Conservation (phyloP, 805 yeast genomes). For the Nakazawaea holstii region DNA sequence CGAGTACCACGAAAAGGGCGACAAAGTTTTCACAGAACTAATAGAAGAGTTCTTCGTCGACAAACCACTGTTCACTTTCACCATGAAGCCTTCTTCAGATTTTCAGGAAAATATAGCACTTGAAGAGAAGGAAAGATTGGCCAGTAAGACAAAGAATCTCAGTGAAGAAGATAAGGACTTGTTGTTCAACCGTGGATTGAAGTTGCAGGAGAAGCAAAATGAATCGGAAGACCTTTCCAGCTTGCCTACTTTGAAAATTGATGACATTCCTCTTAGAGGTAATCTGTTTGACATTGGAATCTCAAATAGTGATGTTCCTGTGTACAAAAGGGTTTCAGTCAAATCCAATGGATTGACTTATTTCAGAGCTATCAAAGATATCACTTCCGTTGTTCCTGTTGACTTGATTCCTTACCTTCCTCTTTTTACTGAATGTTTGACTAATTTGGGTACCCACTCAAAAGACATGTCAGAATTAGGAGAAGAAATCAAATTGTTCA, state of each 20-base stretch:
- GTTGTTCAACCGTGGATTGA: slow-evolving; percentile 55
- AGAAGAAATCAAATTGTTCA: slow-evolving; percentile 70
- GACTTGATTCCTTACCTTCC: slow-evolving; percentile 68
- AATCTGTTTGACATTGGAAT: slow-evolving; percentile 28
- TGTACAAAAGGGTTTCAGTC: slow-evolving; percentile 26
- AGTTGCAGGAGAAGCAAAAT: slow-evolving; percentile 58
- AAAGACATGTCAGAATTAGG: slow-evolving; percentile 78
- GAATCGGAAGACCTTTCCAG: slow-evolving; percentile 68
- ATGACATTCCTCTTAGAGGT: slow-evolving; percentile 65
- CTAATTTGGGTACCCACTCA: slow-evolving; percentile 76
- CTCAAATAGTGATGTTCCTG: slow-evolving; percentile 26
- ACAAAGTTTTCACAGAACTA: slow-evolving; percentile 54
- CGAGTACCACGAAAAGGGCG: slow-evolving; percentile 49
- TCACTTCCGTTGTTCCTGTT: slow-evolving; percentile 47
- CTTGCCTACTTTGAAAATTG: slow-evolving; percentile 70
- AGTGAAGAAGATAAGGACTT: slow-evolving; percentile 49
- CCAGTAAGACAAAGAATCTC: slow-evolving; percentile 35
- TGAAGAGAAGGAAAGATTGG: slow-evolving; percentile 55
- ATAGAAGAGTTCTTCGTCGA: slow-evolving; percentile 47
- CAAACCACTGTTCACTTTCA: slow-evolving; percentile 61
- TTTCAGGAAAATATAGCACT: slow-evolving; percentile 44
- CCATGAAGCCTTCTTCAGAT: slow-evolving; percentile 64
- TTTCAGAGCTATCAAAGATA: slow-evolving; percentile 57
- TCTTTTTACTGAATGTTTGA: slow-evolving; percentile 70
- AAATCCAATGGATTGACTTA: slow-evolving; percentile 79